phyloP scores from a whole-genome alignment of 129 eudicot species.

The Calendula officinalis region DNA sequence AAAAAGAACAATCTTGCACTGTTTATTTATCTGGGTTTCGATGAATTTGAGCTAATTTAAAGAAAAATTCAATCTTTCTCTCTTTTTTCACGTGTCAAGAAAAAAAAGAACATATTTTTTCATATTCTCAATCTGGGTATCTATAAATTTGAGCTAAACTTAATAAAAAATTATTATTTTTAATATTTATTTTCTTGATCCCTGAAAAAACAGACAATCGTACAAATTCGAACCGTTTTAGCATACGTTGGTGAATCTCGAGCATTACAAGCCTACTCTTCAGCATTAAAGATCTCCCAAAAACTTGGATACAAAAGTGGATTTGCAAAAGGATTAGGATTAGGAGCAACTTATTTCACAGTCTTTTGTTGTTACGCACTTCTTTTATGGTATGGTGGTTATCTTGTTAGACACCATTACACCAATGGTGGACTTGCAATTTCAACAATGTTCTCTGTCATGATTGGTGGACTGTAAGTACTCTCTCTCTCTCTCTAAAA shows the following conservation, averaged over 20 bases:
- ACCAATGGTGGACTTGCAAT: slow-evolving; percentile 99
- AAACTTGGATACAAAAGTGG: slow-evolving; percentile 90
- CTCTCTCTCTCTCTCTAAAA: not conserved
- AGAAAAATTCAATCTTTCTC: no score
- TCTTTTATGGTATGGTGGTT: slow-evolving; percentile 96
- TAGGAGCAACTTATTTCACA: slow-evolving; percentile 95
- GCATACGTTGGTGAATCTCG: slow-evolving; percentile 90
- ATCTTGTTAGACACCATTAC: slow-evolving; percentile 86
- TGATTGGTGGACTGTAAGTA: slow-evolving; percentile 98
- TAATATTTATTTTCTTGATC: slow-evolving; percentile 26
- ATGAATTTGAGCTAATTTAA: no score
- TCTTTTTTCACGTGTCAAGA: no score
- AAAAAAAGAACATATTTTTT: no score
- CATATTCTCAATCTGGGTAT: not conserved
- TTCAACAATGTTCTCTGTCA: slow-evolving; percentile 92
- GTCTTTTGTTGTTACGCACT: slow-evolving; percentile 96
- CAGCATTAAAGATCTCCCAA: slow-evolving; percentile 73
- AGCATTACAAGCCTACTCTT: slow-evolving; percentile 73
- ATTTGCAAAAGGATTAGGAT: slow-evolving; percentile 86
- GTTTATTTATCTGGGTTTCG: not conserved
- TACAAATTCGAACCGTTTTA: slow-evolving; percentile 80
- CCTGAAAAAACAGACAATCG: slow-evolving; percentile 56
- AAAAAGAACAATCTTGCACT: not conserved
- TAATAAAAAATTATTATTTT: not conserved
- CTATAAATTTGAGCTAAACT: not conserved